These are phyloP conservation scores for Nemania bipapillata DNA, from an alignment of 2,329 filamentous ascomycete genomes.

Conservation along the genomic window DNA sequence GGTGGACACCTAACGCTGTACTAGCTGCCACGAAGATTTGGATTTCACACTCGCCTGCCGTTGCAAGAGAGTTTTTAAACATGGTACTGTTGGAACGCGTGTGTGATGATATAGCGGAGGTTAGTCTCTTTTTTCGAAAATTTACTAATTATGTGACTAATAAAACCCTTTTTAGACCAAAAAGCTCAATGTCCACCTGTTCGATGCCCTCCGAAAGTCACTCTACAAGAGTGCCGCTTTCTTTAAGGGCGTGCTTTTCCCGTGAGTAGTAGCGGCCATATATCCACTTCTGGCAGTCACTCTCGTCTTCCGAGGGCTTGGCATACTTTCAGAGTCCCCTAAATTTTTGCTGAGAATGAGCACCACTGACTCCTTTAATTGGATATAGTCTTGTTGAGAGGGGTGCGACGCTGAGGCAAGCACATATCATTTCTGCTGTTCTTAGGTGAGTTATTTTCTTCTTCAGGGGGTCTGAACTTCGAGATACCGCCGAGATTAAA, in stretches of 20 bases:
- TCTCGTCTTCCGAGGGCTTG: not conserved
- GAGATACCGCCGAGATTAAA: not conserved
- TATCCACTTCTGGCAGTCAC: not conserved
- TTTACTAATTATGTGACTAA: slow-evolving; percentile 50
- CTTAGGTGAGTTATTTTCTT: slow-evolving; percentile 58
- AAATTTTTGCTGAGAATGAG: not conserved
- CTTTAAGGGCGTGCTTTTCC: slow-evolving; percentile 87
- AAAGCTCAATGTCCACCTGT: slow-evolving; percentile 94
- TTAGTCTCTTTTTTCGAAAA: not conserved
- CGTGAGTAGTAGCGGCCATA: slow-evolving; percentile 51
- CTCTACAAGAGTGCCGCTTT: slow-evolving; percentile 71
- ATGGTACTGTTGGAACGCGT: slow-evolving; percentile 88
- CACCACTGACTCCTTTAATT: slow-evolving; percentile 10
- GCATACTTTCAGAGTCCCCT: not conserved
- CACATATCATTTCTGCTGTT: slow-evolving; percentile 88
- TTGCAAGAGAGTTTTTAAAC: slow-evolving; percentile 86
- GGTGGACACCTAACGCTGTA: slow-evolving; percentile 77
- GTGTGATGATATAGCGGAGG: slow-evolving; percentile 82
- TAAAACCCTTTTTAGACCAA: slow-evolving; percentile 68
- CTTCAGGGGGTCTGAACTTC: not conserved
- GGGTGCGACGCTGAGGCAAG: slow-evolving; percentile 87
- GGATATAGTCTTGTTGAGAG: slow-evolving; percentile 70
- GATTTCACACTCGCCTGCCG: slow-evolving; percentile 80
- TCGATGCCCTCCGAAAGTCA: slow-evolving; percentile 87
- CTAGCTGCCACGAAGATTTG: slow-evolving; percentile 94